Evolutionary conservation across 2,329 filamentous ascomycete species (phyloP).

Genomic region (Microsporum canis): DNA sequence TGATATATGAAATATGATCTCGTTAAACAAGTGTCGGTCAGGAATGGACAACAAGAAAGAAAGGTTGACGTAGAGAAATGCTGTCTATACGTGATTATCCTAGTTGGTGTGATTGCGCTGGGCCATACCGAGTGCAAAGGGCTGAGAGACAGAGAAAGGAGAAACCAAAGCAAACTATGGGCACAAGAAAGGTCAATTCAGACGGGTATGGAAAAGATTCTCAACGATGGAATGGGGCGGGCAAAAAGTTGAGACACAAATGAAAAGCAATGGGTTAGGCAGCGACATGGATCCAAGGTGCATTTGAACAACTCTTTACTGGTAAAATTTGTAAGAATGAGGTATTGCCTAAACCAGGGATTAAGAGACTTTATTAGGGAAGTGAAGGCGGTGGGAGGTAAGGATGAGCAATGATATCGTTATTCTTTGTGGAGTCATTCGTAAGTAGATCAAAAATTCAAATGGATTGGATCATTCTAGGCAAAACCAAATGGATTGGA

Average conservation of each 20-base stretch:
- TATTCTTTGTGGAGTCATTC: conserved; percentile 4
- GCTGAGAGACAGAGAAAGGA: neutral
- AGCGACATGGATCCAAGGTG: neutral
- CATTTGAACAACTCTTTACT: neutral
- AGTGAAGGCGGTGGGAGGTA: neutral
- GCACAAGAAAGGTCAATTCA: neutral
- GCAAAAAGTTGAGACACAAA: neutral
- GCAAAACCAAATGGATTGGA: conserved; percentile 56
- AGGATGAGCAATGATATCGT: conserved; percentile 2
- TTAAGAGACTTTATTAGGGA: neutral
- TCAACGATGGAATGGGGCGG: neutral
- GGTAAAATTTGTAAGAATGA: neutral
- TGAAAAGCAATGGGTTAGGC: neutral
- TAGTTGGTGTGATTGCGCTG: neutral
- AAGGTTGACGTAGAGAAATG: neutral
- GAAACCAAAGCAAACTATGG: neutral
- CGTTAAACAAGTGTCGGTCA: neutral
- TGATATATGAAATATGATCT: neutral
- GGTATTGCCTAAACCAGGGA: neutral
- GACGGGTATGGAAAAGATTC: neutral
- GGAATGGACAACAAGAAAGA: neutral
- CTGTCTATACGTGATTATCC: conserved; percentile 3
- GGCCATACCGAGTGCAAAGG: neutral
- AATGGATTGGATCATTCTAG: conserved; percentile 59
- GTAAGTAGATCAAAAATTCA: conserved; percentile 43